A percentile compares a stretch with the other conserved stretches of the same genome.
These are phyloP conservation scores for Yarrowia keelungensis DNA, from an alignment of 805 yeast species.

Conservation along the genomic window DNA sequence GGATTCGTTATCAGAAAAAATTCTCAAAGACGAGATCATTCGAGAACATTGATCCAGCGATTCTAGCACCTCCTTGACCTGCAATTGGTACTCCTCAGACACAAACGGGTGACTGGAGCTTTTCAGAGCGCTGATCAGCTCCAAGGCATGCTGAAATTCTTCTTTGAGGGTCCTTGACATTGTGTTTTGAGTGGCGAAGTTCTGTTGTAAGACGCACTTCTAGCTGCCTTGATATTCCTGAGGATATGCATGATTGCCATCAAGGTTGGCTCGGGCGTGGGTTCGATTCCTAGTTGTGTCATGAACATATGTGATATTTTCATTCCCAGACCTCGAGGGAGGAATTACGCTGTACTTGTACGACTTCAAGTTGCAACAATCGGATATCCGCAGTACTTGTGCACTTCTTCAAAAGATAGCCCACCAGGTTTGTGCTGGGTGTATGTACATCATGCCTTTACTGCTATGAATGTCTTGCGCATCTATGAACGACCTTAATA, in stretches of 20 bases:
- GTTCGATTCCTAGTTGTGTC: slow-evolving; percentile 5
- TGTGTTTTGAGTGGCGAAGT: not conserved
- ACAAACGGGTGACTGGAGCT: slow-evolving; percentile 17
- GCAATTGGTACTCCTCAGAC: slow-evolving; percentile 41
- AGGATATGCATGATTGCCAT: slow-evolving; percentile 9
- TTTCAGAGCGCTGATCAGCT: slow-evolving; percentile 7
- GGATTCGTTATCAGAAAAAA: slow-evolving; percentile 76
- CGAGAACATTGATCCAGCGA: slow-evolving; percentile 56
- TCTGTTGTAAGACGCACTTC: not conserved
- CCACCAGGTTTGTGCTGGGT: no score
- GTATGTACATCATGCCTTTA: no score
- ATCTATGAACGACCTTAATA: no score
- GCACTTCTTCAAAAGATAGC: no score
- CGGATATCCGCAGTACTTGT: no score
- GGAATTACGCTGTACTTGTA: no score
- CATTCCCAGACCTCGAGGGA: no score
- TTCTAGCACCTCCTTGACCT: slow-evolving; percentile 52
- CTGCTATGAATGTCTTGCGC: no score
- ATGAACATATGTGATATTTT: no score
- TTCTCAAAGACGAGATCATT: slow-evolving; percentile 56
- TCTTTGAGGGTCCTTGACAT: slow-evolving; percentile 29
- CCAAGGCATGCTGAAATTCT: slow-evolving; percentile 27
- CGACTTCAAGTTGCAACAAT: no score
- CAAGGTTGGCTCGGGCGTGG: not conserved
- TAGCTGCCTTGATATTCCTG: slow-evolving; percentile 19